Evolutionary conservation across 2,329 filamentous ascomycete species (phyloP).

Genomic region (Neopestalotiopsis rosae): DNA sequence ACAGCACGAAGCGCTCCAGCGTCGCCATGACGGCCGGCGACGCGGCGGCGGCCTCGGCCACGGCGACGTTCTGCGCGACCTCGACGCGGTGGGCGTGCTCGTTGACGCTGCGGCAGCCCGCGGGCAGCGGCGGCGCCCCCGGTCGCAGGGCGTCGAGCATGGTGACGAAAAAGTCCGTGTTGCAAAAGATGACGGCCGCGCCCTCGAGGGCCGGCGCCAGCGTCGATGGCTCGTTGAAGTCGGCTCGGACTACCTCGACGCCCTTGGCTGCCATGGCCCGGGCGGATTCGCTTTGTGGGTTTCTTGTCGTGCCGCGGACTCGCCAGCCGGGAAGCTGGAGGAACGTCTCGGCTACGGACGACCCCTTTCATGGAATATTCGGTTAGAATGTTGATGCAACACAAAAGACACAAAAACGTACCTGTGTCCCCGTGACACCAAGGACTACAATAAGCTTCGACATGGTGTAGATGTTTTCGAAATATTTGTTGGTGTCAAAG

Average conservation of each 20-base stretch:
- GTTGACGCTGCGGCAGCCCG: neutral
- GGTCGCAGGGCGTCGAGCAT: neutral
- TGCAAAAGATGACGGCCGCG: slow-evolving; percentile 22
- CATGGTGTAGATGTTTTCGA: neutral
- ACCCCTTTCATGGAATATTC: neutral
- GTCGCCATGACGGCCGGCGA: slow-evolving; percentile 15
- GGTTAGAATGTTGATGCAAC: neutral
- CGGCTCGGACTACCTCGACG: slow-evolving; percentile 20
- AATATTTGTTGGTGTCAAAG: neutral
- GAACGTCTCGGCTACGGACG: slow-evolving; percentile 15
- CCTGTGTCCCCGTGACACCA: slow-evolving; percentile 11
- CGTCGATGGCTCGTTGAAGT: slow-evolving; percentile 19
- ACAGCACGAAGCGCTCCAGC: slow-evolving; percentile 24
- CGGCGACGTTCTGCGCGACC: slow-evolving; percentile 30
- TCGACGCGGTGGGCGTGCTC: slow-evolving; percentile 21
- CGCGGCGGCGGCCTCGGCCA: slow-evolving; percentile 26
- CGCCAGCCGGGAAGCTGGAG: slow-evolving; percentile 9
- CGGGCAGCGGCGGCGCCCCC: neutral
- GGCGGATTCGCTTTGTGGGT: neutral
- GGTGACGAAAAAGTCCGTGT: slow-evolving; percentile 25
- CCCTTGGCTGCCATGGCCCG: slow-evolving; percentile 15
- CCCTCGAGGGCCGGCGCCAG: slow-evolving; percentile 21
- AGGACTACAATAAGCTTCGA: slow-evolving; percentile 4
- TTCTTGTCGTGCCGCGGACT: slow-evolving; percentile 15
- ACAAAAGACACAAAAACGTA: neutral